Evolutionary conservation across 225 moss, liverwort and hornwort species (phyloP).

Genomic region (Polytrichum formosum): DNA sequence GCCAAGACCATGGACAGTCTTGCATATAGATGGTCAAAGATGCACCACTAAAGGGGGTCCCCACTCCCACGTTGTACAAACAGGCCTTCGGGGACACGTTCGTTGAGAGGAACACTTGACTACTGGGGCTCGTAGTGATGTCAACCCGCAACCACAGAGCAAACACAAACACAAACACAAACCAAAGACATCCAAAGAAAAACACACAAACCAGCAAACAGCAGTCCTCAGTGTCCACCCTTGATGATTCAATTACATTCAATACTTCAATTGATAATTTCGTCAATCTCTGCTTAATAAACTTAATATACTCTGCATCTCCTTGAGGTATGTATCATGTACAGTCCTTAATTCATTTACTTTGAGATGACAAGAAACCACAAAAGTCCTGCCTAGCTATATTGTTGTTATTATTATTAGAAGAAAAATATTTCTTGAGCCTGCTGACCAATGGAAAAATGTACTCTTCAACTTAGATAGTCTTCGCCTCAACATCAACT

Average conservation of each 20-base stretch:
- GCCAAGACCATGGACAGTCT: conserved; percentile 52
- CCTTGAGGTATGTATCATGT: no score
- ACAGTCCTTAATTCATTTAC: no score
- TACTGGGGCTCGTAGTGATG: conserved; percentile 61
- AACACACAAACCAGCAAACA: conserved; percentile 64
- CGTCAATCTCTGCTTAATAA: neutral
- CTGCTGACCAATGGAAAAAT: no score
- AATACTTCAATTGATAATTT: neutral
- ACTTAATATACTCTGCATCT: neutral
- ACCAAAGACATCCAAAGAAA: conserved; percentile 71
- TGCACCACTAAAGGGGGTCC: conserved; percentile 53
- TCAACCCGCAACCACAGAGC: conserved; percentile 73
- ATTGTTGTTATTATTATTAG: no score
- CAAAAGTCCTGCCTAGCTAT: no score
- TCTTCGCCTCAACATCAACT: no score
- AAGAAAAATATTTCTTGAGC: no score
- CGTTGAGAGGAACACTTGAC: conserved; percentile 68
- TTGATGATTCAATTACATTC: conserved; percentile 31
- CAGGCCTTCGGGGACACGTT: conserved; percentile 69
- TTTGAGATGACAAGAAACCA: no score
- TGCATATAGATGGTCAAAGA: conserved; percentile 49
- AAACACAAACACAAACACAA: conserved; percentile 77
- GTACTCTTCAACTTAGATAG: no score
- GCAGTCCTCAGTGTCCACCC: conserved; percentile 61
- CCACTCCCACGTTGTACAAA: conserved; percentile 71